Conservation (phyloP, 2,329 filamentous ascomycete species). For the Cladosporium halotolerans region DNA sequence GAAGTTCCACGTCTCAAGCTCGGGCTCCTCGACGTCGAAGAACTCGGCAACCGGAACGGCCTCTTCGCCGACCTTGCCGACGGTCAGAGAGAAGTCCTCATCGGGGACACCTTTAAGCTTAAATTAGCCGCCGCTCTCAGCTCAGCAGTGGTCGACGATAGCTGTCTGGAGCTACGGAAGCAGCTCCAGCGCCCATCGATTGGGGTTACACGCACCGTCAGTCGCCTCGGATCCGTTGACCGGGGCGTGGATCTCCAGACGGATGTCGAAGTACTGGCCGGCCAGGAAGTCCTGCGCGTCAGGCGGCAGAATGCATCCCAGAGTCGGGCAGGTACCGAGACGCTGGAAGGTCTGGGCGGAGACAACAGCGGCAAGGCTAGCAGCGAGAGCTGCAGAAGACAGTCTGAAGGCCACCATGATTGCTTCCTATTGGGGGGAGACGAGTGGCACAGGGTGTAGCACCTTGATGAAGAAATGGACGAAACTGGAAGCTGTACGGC, state of each 20-base stretch:
- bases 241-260: conserved; percentile 60
- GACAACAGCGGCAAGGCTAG: conserved; percentile 1
- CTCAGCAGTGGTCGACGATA: no score
- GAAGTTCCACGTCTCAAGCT: conserved; percentile 75
- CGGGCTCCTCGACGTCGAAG: conserved; percentile 64
- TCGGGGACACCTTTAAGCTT: conserved; percentile 50
- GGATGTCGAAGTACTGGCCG: conserved; percentile 77
- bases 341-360: conserved; percentile 51
- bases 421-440: background rate
- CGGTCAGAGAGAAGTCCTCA: conserved; percentile 67
- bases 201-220: conserved; percentile 24
- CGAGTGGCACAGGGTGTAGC: conserved; percentile 3
- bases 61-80: conserved; percentile 56
- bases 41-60: conserved; percentile 55
- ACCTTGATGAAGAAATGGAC: conserved; percentile 9
- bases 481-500: background rate
- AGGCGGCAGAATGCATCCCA: conserved; percentile 52
- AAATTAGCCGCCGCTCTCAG: no score
- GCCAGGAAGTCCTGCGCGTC: conserved; percentile 68
- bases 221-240: conserved; percentile 73
- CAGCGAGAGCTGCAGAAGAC: conserved; percentile 6
- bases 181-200: no score
- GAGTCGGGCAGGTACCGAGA: conserved; percentile 49
- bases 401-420: conserved; percentile 11
- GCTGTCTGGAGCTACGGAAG: no score